Evolutionary conservation across 2,329 filamentous ascomycete genomes (phyloP).

Genomic region (Xylaria sp.): DNA sequence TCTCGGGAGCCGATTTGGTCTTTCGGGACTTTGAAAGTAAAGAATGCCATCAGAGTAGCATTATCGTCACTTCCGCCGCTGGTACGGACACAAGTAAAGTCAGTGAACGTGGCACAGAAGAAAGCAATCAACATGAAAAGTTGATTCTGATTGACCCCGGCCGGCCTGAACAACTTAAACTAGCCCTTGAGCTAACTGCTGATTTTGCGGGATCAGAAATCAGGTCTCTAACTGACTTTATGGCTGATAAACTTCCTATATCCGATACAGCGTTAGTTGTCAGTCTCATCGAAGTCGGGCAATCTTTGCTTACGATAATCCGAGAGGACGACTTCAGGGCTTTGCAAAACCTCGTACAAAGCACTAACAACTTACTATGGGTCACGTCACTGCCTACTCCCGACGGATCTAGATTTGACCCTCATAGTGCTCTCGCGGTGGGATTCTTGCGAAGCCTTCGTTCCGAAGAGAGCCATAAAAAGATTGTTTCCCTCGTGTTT

Average conservation of each 20-base stretch:
- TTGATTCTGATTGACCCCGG: not conserved
- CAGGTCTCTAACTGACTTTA: not conserved
- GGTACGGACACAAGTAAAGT: no score
- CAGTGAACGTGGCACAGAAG: no score
- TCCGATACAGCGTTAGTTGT: not conserved
- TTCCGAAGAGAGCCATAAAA: not conserved
- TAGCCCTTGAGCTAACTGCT: no score
- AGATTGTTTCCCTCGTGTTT: not conserved
- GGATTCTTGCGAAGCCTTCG: constrained; percentile 4
- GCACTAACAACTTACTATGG: not conserved
- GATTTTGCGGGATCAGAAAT: not conserved
- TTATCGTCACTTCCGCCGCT: not conserved
- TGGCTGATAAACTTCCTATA: no score
- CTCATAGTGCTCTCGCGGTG: not conserved
- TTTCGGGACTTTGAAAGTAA: not conserved
- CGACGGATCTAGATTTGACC: no score
- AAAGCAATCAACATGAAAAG: no score
- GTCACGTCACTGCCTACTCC: not conserved
- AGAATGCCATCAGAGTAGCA: not conserved
- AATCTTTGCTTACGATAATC: not conserved
- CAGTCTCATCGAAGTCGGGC: not conserved
- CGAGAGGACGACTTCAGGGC: not conserved
- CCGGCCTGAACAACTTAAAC: not conserved
- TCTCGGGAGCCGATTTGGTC: not conserved
- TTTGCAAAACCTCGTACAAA: not conserved